phyloP scores from a whole-genome alignment of 2,329 filamentous ascomycete species.

The Byssothecium circinans region DNA sequence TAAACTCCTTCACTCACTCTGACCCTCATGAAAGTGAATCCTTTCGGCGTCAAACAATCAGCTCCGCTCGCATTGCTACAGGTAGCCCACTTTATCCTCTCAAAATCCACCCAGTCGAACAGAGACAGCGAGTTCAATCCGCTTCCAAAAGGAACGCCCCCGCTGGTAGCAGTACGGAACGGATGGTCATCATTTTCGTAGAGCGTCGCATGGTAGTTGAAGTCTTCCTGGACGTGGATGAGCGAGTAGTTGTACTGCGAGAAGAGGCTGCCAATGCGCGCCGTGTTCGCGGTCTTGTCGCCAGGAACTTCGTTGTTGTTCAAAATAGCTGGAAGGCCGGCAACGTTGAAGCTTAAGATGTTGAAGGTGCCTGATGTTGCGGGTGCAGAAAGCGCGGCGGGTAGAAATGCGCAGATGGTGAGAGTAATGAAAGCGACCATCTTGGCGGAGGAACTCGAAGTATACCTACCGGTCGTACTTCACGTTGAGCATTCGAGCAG shows the following conservation, averaged over 20 bases:
- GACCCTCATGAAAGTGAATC: constrained; percentile 68
- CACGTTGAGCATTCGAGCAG: neutral
- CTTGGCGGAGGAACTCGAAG: neutral
- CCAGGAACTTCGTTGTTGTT: constrained; percentile 64
- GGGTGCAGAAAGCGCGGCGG: constrained; percentile 13
- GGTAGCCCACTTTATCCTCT: constrained; percentile 60
- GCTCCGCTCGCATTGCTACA: constrained; percentile 55
- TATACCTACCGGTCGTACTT: neutral
- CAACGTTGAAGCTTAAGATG: constrained; percentile 61
- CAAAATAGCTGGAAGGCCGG: constrained; percentile 59
- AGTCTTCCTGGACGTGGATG: constrained; percentile 69
- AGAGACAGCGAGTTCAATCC: constrained; percentile 67
- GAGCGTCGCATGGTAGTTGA: constrained; percentile 67
- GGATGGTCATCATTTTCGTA: constrained; percentile 63
- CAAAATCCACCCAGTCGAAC: constrained; percentile 59
- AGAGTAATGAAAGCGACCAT: neutral
- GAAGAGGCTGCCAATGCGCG: constrained; percentile 60
- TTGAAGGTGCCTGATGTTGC: constrained; percentile 51
- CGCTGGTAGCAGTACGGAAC: constrained; percentile 64
- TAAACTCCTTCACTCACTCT: constrained; percentile 57
- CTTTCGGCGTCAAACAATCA: constrained; percentile 70
- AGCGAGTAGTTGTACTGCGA: constrained; percentile 61
- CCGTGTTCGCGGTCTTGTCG: constrained; percentile 62
- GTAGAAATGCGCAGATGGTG: neutral
- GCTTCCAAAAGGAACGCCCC: constrained; percentile 64